phyloP scores from a whole-genome alignment of 371 early-diverging fungal genomes.

The Mucor racemosus region DNA sequence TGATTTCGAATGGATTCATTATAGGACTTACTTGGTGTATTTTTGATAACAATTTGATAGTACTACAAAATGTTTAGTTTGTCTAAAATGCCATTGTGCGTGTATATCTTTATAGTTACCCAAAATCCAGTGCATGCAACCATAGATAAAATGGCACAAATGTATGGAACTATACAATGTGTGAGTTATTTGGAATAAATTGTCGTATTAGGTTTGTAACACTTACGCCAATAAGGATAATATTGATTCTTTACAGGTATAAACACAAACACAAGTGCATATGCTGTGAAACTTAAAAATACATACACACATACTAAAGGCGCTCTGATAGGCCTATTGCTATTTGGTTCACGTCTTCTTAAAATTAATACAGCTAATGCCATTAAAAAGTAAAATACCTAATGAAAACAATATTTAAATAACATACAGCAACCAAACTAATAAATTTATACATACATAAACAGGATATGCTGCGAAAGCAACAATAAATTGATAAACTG shows the following conservation, averaged over 20 bases:
- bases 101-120: constrained; percentile 35
- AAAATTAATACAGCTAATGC: constrained; percentile 38
- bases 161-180: constrained; percentile 52
- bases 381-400: constrained; percentile 47
- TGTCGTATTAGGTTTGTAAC: neutral
- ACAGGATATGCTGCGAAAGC: constrained; percentile 48
- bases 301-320: constrained; percentile 36
- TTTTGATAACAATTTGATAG: constrained; percentile 40
- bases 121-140: constrained; percentile 36
- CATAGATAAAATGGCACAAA: constrained; percentile 39
- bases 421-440: neutral
- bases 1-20: constrained; percentile 41
- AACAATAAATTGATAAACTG: constrained; percentile 47
- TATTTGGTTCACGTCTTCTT: constrained; percentile 41
- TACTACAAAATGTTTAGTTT: constrained; percentile 26
- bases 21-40: constrained; percentile 46
- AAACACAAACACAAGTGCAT: constrained; percentile 49
- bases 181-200: neutral
- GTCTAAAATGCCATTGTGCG: neutral
- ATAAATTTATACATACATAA: constrained; percentile 31
- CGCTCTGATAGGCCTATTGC: constrained; percentile 39
- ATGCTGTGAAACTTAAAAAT: constrained; percentile 37
- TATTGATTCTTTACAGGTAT: constrained; percentile 44
- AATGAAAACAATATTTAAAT: neutral
- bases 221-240: constrained; percentile 53